Conservation (phyloP, 1,139 yeast genomes). For the Lodderomyces jiufengensis region DNA sequence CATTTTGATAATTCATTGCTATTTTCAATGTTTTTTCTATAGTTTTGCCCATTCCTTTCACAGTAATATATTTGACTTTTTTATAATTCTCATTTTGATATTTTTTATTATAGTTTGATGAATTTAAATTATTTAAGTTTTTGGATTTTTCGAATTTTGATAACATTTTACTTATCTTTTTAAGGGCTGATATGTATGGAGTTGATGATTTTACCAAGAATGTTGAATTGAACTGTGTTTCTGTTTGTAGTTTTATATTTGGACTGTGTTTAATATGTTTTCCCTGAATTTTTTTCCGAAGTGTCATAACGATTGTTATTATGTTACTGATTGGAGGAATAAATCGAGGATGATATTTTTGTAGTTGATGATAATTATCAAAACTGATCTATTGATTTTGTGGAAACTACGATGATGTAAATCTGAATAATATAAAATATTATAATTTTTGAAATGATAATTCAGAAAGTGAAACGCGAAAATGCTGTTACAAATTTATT, state of each 20-base stretch:
- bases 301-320: too few relatives aligned
- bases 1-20: constrained; percentile 49
- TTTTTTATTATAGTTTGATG: constrained; percentile 17
- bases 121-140: too few relatives aligned
- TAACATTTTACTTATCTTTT: constrained; percentile 50
- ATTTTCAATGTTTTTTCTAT: constrained; percentile 52
- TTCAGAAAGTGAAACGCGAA: too few relatives aligned
- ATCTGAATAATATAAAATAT: too few relatives aligned
- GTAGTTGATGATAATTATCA: too few relatives aligned
- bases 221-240: constrained; percentile 42
- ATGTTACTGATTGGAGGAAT: too few relatives aligned
- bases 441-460: too few relatives aligned
- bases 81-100: constrained; percentile 38
- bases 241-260: constrained; percentile 26
- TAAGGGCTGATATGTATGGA: constrained; percentile 61
- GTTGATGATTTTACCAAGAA: constrained; percentile 55
- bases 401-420: too few relatives aligned
- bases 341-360: too few relatives aligned
- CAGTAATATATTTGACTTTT: constrained; percentile 41
- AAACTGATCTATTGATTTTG: too few relatives aligned
- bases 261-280: constrained; percentile 48
- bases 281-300: constrained; percentile 17
- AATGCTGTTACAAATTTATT: too few relatives aligned
- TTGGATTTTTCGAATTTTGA: constrained; percentile 29
- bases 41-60: constrained; percentile 70